A percentile compares a stretch with the other conserved stretches of the same genome.
Conservation (phyloP, 768 basidiomycete genomes). For the Lyophyllum decastes region DNA sequence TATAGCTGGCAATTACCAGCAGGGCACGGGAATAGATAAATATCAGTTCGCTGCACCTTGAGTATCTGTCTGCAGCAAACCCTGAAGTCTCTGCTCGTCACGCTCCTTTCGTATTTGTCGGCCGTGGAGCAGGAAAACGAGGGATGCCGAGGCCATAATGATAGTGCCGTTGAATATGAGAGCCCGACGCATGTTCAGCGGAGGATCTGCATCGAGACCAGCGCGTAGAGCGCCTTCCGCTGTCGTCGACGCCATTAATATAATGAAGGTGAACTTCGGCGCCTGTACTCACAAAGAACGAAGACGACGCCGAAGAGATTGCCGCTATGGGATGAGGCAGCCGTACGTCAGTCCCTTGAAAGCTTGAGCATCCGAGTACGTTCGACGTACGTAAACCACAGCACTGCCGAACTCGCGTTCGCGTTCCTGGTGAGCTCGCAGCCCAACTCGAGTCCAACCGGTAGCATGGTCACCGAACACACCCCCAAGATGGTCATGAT, state of each 20-base stretch:
- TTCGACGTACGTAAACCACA: conserved; percentile 70
- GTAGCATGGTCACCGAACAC: conserved; percentile 67
- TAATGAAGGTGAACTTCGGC: neutral
- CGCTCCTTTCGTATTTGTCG: conserved; percentile 60
- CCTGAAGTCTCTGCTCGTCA: conserved; percentile 53
- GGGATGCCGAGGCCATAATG: conserved; percentile 36
- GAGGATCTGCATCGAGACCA: conserved; percentile 58
- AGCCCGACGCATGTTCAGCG: conserved; percentile 69
- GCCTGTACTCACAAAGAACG: conserved; percentile 50
- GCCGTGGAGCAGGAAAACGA: conserved; percentile 57
- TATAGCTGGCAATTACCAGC: neutral
- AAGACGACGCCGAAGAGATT: conserved; percentile 66
- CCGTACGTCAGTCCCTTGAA: neutral
- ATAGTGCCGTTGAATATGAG: conserved; percentile 67
- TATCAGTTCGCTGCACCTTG: neutral
- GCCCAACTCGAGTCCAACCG: conserved; percentile 74
- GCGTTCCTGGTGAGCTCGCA: conserved; percentile 82
- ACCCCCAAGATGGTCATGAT: conserved; percentile 72
- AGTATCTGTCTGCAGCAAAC: neutral
- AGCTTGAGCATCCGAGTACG: neutral
- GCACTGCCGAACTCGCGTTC: conserved; percentile 70
- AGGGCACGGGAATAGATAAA: neutral
- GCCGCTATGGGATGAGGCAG: conserved; percentile 43
- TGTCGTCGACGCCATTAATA: conserved; percentile 23
- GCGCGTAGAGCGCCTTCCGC: conserved; percentile 72